Base-by-base conservation (phyloP, 2,329 filamentous ascomycete species). In the Thielaviopsis cerberus region DNA sequence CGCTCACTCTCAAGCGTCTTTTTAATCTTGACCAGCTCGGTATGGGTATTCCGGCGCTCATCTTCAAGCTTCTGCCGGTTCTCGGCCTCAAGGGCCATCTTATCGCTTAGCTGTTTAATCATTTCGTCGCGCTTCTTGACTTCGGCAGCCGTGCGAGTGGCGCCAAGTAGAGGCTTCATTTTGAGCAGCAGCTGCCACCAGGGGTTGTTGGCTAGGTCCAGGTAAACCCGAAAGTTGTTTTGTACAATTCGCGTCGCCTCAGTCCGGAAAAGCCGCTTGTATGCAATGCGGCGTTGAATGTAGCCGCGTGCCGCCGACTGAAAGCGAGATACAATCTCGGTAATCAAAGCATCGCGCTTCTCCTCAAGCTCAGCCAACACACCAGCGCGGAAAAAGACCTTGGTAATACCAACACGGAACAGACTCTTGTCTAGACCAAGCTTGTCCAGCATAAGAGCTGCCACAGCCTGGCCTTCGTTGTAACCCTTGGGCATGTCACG, bases 301-400 rank as follows among this genome's bases (percentile, higher is more conserved):
- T 92, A 97, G 3, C 94, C 94, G 62, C 94, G 80, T 51, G 92
- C 88, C 55, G 94, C 76, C 0, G 90, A 92, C 67, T 98, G 94
- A 68, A 99, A 98, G 30, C 83, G 81, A 45, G 85, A 82, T 80
- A 98, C 90, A 67, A 98, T 95, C 63, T 95, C 86, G 7, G 87
- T 85, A 64, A 99, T 97, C 22, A 98, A 76, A 1, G 87, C 78
- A 68, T 98, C 92, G 59, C 92, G 84, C 68, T 94, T 87, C 69
- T 97, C 94, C 78, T 99, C 92, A 15, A 99, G 76, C 69, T 98
- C 92, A 41, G 92, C 92, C 53, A 99, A 78, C 2, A 99, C 91
- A 60, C 92, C 92, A 51, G 92, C 89, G 62, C 94, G 80, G 77
- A 98, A 98, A 73, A 98, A 98, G 13, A 98, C 91, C 70, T 98